Evolutionary conservation across 352 stramenopile genomes (phyloP).

Genomic region (Elongisporangium anandrum): DNA sequence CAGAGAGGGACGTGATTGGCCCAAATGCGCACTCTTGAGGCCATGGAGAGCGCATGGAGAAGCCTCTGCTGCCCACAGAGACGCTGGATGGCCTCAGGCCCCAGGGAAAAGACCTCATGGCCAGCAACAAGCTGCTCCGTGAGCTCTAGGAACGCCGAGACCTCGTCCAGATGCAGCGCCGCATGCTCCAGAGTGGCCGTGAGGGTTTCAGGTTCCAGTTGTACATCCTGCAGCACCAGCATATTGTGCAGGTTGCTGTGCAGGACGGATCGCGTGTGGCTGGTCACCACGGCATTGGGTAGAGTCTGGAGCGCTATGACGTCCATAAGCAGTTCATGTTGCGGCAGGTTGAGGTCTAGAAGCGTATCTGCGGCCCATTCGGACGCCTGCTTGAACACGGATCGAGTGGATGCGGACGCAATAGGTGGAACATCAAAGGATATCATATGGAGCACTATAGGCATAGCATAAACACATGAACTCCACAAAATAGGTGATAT

Average conservation of each 20-base stretch:
- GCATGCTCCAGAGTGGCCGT: conserved; percentile 25
- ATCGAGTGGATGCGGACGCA: conserved; percentile 1
- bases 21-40: conserved; percentile 14
- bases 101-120: neutral
- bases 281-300: conserved; percentile 25
- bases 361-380: conserved; percentile 41
- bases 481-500: neutral
- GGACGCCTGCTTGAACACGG: conserved; percentile 3
- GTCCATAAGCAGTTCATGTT: conserved; percentile 2
- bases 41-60: neutral
- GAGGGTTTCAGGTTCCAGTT: conserved; percentile 10
- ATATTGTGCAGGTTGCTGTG: conserved; percentile 25
- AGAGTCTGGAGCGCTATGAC: conserved; percentile 26
- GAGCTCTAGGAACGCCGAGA: conserved; percentile 24
- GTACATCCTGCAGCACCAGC: conserved; percentile 12
- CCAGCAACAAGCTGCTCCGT: conserved; percentile 18
- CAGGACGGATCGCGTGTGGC: conserved; percentile 13
- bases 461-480: conserved; percentile 1
- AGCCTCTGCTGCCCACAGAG: neutral
- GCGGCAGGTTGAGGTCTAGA: conserved; percentile 11
- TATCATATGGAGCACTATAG: conserved; percentile 43
- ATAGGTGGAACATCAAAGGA: conserved; percentile 13
- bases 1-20: neutral
- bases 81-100: neutral
- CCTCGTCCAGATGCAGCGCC: conserved; percentile 12